Conservation (phyloP, 2,329 filamentous ascomycete species). For the Penicillium sp. region DNA sequence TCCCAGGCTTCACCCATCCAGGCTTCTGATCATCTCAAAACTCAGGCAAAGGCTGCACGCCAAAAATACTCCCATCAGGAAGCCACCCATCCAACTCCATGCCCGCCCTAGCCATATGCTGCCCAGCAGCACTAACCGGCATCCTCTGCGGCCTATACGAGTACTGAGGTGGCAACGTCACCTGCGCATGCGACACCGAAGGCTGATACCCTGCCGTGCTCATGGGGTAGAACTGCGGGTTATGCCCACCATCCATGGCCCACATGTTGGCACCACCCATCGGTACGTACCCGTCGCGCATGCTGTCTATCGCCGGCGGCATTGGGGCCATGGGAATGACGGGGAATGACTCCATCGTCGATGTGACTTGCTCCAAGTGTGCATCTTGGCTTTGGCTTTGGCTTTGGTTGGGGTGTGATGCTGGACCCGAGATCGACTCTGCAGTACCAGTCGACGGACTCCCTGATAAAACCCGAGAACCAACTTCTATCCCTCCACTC, state of each 20-base stretch:
- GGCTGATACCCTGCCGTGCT: slow-evolving; percentile 20
- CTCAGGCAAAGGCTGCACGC: slow-evolving; percentile 30
- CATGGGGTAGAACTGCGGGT: slow-evolving; percentile 14
- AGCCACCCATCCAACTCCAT: slow-evolving; percentile 36
- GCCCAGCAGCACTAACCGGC: slow-evolving; percentile 13
- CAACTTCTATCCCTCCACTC: slow-evolving; percentile 4
- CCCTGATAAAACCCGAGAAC: slow-evolving; percentile 10
- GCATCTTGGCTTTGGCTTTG: not conserved
- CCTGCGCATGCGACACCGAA: slow-evolving; percentile 16
- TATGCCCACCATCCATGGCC: slow-evolving; percentile 21
- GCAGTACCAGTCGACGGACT: slow-evolving; percentile 18
- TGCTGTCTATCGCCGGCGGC: slow-evolving; percentile 17
- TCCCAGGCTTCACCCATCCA: not conserved
- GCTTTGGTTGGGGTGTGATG: not conserved
- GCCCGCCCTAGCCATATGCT: slow-evolving; percentile 19
- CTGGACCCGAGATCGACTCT: slow-evolving; percentile 4
- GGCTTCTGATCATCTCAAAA: slow-evolving; percentile 16
- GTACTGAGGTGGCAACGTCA: slow-evolving; percentile 25
- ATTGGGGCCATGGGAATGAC: slow-evolving; percentile 19
- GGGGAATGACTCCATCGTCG: slow-evolving; percentile 17
- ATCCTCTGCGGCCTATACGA: slow-evolving; percentile 25
- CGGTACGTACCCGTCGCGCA: slow-evolving; percentile 25
- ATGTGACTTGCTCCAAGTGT: not conserved
- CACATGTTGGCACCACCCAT: slow-evolving; percentile 25
- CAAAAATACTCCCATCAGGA: slow-evolving; percentile 32